Evolutionary conservation across 176 grass and related monocot genomes (phyloP).

Genomic region (Saccharum spontaneum): DNA sequence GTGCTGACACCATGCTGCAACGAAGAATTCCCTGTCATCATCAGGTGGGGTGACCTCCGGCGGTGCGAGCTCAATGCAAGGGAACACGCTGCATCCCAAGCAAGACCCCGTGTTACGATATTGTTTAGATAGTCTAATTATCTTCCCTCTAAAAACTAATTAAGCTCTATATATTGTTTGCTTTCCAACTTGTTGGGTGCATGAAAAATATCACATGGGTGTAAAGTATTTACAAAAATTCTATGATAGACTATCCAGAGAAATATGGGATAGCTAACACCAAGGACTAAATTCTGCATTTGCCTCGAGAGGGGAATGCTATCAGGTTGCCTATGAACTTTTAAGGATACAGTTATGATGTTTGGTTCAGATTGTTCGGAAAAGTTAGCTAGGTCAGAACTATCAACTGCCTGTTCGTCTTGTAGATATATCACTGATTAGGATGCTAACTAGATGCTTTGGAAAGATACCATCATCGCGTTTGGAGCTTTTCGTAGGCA

Average conservation of each 20-base stretch:
- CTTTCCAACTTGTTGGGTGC: neutral
- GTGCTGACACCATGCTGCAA: too few species aligned
- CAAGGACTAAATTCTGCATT: neutral
- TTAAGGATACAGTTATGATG: neutral
- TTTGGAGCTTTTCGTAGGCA: too few species aligned
- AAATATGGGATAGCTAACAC: neutral
- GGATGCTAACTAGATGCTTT: neutral
- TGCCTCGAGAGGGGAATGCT: neutral
- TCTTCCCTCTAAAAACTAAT: too few species aligned
- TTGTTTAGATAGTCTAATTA: too few species aligned
- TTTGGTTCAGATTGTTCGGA: neutral
- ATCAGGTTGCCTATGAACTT: neutral
- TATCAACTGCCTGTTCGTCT: neutral
- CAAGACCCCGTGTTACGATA: too few species aligned
- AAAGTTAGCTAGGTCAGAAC: conserved; percentile 25
- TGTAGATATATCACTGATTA: neutral
- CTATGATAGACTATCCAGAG: neutral
- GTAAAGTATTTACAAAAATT: neutral
- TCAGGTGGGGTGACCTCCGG: too few species aligned
- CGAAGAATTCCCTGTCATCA: too few species aligned
- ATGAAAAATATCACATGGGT: neutral
- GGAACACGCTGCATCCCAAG: too few species aligned
- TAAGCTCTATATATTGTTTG: too few species aligned
- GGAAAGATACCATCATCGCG: too few species aligned
- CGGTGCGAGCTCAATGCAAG: too few species aligned